phyloP scores from a whole-genome alignment of 1,139 yeast species.

The Candida buenavistaensis region DNA sequence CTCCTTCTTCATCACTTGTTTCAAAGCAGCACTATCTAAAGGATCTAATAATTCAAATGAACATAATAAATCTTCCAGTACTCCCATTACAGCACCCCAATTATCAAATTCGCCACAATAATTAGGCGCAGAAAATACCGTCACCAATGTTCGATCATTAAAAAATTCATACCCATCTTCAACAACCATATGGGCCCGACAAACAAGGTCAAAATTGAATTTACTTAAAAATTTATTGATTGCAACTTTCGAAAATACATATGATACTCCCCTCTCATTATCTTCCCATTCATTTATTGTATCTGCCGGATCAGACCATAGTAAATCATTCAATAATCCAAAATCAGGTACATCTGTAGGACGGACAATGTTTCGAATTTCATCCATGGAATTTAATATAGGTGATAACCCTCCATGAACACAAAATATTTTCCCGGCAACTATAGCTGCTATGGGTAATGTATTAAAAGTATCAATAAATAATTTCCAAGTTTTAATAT shows the following conservation, averaged over 20 bases:
- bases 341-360: slow-evolving; percentile 98
- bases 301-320: slow-evolving; percentile 98
- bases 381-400: slow-evolving; percentile 86
- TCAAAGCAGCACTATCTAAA: slow-evolving; percentile 86
- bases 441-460: slow-evolving; percentile 91
- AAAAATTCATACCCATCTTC: slow-evolving; percentile 92
- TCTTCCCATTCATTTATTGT: slow-evolving; percentile 97
- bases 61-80: slow-evolving; percentile 86
- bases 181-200: slow-evolving; percentile 98
- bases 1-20: slow-evolving; percentile 89
- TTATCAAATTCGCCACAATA: slow-evolving; percentile 95
- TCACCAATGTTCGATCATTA: slow-evolving; percentile 72
- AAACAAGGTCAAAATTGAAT: slow-evolving; percentile 91
- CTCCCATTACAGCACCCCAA: slow-evolving; percentile 99
- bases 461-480: slow-evolving; percentile 94
- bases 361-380: slow-evolving; percentile 83
- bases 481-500: slow-evolving; percentile 89
- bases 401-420: slow-evolving; percentile 98
- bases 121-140: slow-evolving; percentile 85
- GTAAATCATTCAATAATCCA: slow-evolving; percentile 84
- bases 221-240: slow-evolving; percentile 85
- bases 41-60: slow-evolving; percentile 93
- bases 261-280: slow-evolving; percentile 96
- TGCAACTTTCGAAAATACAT: slow-evolving; percentile 89
- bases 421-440: slow-evolving; percentile 94